These are phyloP conservation scores for Nitzschia putrida DNA, from an alignment of 108 stramenopile genomes.

Conservation along the genomic window DNA sequence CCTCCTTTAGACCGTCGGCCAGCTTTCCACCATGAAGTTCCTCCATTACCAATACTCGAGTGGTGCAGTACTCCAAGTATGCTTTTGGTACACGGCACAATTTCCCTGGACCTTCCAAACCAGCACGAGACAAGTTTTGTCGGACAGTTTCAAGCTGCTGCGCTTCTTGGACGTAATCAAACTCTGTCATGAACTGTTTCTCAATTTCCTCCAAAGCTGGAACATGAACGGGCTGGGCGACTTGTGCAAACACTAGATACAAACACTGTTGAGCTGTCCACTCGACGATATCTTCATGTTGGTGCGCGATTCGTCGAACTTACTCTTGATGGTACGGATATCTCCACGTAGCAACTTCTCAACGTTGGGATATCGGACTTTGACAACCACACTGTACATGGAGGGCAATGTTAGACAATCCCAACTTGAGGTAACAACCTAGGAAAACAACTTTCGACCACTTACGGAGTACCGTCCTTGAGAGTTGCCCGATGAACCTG, in stretches of 20 bases:
- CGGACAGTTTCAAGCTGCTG: conserved; percentile 62
- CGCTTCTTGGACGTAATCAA: conserved; percentile 87
- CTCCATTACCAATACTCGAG: conserved; percentile 83
- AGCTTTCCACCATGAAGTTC: conserved; percentile 77
- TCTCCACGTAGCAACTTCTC: conserved; percentile 76
- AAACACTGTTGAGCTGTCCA: background rate
- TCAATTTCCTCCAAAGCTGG: conserved; percentile 87
- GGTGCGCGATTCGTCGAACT: background rate
- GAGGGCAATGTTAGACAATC: too few species aligned
- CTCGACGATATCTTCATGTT: background rate
- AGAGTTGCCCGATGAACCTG: conserved; percentile 85
- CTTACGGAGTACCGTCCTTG: conserved; percentile 51
- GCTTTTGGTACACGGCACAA: conserved; percentile 68
- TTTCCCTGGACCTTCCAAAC: conserved; percentile 47
- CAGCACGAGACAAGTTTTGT: conserved; percentile 61
- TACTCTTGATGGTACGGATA: conserved; percentile 74
- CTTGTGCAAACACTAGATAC: conserved; percentile 55
- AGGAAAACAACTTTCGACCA: background rate
- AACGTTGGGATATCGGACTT: conserved; percentile 83
- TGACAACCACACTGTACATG: conserved; percentile 61
- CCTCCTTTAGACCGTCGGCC: conserved; percentile 62
- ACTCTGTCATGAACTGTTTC: conserved; percentile 92
- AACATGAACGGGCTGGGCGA: conserved; percentile 88
- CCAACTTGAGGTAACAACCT: background rate
- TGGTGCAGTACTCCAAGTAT: conserved; percentile 66